phyloP scores from a whole-genome alignment of 441 rosid genomes.

The Gossypium schwendimanii region DNA sequence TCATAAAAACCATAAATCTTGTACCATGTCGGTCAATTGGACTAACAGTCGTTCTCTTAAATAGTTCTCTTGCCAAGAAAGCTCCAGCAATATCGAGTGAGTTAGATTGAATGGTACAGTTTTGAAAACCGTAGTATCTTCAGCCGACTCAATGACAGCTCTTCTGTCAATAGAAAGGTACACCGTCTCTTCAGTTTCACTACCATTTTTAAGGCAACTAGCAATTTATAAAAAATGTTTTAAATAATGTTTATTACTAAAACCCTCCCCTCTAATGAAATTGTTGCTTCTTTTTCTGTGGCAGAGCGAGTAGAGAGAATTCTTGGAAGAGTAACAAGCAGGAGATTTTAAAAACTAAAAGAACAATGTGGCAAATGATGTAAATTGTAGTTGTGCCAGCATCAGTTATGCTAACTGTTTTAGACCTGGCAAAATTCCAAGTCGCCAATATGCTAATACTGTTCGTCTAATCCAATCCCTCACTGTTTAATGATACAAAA shows the following conservation, averaged over 20 bases:
- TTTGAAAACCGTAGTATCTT: neutral
- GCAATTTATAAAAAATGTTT: neutral
- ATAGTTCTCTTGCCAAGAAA: slow-evolving; percentile 59
- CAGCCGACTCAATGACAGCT: neutral
- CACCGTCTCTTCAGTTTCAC: neutral
- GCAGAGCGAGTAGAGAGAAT: neutral
- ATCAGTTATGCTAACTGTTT: neutral
- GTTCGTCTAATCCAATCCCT: neutral
- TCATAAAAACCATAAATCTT: neutral
- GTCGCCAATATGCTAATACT: neutral
- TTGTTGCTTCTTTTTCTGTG: neutral
- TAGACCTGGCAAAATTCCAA: neutral
- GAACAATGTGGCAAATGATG: neutral
- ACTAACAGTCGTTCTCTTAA: slow-evolving; percentile 8
- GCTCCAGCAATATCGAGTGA: slow-evolving; percentile 24
- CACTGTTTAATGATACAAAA: neutral
- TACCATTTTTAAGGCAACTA: neutral
- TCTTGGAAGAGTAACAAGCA: neutral
- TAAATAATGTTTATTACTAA: neutral
- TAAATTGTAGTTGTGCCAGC: slow-evolving; percentile 1
- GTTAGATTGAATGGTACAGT: neutral
- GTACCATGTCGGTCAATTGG: slow-evolving; percentile 5
- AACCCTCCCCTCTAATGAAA: neutral
- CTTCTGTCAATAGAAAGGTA: neutral
- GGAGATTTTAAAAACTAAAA: neutral